Conservation (phyloP, 2,329 filamentous ascomycete species). For the Claviceps capensis region DNA sequence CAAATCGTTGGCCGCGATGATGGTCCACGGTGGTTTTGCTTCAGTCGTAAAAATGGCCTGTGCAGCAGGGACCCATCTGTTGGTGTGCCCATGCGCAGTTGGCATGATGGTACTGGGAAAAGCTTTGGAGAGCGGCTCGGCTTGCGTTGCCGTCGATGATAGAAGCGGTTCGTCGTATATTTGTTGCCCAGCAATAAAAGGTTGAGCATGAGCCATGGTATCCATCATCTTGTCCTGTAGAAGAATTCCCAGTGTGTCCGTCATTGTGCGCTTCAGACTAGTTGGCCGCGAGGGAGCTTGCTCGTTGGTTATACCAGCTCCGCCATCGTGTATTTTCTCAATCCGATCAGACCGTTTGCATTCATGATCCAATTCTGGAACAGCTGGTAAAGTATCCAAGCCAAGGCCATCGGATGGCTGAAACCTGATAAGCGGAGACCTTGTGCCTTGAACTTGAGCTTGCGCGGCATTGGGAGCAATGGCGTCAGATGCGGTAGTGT, state of each 20-base stretch:
- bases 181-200: conserved; percentile 44
- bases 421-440: conserved; percentile 6
- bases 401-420: conserved; percentile 5
- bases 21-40: conserved; percentile 80
- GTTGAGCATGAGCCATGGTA: conserved; percentile 68
- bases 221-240: conserved; percentile 77
- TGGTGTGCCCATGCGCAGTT: conserved; percentile 73
- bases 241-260: conserved; percentile 61
- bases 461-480: conserved; percentile 19
- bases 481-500: conserved; percentile 24
- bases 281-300: conserved; percentile 47
- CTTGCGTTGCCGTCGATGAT: conserved; percentile 30
- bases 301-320: conserved; percentile 30
- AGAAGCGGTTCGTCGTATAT: conserved; percentile 22
- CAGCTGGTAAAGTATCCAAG: conserved; percentile 7
- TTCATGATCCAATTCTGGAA: conserved; percentile 14
- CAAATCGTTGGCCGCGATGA: conserved; percentile 88
- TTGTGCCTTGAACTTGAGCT: conserved; percentile 8
- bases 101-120: conserved; percentile 38
- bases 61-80: conserved; percentile 77
- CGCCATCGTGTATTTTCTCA: conserved; percentile 41
- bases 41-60: conserved; percentile 99
- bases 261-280: conserved; percentile 73
- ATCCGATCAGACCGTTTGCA: conserved; percentile 40
- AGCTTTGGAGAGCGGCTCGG: conserved; percentile 24